Evolutionary conservation across 345 rosid species (phyloP), one percentile per base, ranked within the genome.

Genomic region (Rhizophora apiculata): DNA sequence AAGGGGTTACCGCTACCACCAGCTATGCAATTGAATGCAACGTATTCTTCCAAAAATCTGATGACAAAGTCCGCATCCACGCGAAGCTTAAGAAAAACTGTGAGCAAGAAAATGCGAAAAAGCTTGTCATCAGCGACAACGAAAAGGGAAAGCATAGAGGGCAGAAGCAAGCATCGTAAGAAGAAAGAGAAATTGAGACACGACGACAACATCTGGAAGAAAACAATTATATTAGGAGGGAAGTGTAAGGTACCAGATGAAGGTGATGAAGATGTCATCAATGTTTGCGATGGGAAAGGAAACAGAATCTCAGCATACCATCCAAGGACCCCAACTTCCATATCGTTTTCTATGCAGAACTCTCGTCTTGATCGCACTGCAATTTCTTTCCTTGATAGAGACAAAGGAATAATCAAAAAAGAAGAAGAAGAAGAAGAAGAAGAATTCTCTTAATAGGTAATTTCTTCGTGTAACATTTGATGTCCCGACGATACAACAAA

Each of bases 151-250:
- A 43, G 19, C 0, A 60, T 26, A 1, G 46, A 43, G 54, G 79
- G 60, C 19, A 72, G 71, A 2, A 49, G 10, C 13, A 55, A 55
- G 22, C 29, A 48, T 53, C 8, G 60, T 6, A 65, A 64, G 60
- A 74, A 69, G 79, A 76, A 69, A 61, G 80, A 64, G 64, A 86
- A 74, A 34, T 7, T 64, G 51, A 85, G 81, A 60, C 61, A 73
- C n/a, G 91, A 88, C 0, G 86, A 86, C 3, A 87, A 87, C 4
- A 61, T 91, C 7, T 79, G 90, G 83, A 85, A 27, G 32, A 85
- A 84, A 69, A 79, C 87, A 10, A 91, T 91, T 2, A 86, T 91
- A 78, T 79, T 91, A 72, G 93, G 96, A 11, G 97, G 81, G 46
- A 91, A 82, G 73, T 89, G 93, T 65, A 82, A 64, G 65, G 80